These are phyloP conservation scores for Leptomonas seymouri DNA, from an alignment of 208 protist species.

Conservation along the genomic window DNA sequence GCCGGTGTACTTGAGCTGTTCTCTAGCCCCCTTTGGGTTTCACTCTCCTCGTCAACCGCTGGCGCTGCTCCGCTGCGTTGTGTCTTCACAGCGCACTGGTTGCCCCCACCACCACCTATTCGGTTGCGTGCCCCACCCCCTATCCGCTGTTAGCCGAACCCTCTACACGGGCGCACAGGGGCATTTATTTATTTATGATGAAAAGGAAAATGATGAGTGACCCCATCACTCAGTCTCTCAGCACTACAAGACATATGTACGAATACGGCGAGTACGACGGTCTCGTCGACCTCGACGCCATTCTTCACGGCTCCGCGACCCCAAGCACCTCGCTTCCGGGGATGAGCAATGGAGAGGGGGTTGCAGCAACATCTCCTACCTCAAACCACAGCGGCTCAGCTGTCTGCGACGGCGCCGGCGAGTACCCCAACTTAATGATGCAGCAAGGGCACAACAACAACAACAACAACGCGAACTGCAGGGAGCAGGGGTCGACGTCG, in stretches of 20 bases:
- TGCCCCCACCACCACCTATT: too few relatives aligned
- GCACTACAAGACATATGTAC: conserved; percentile 10
- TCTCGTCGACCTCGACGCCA: conserved; percentile 27
- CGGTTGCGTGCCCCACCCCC: too few relatives aligned
- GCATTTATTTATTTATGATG: too few relatives aligned
- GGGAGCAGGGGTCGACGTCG: background rate
- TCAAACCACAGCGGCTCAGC: conserved; percentile 3
- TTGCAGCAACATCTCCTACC: background rate
- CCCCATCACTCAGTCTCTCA: conserved; percentile 1
- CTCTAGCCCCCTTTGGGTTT: too few relatives aligned
- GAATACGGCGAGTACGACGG: conserved; percentile 32
- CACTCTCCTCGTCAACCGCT: too few relatives aligned
- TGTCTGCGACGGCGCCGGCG: conserved; percentile 3
- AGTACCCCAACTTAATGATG: background rate
- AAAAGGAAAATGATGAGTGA: conserved; percentile 17
- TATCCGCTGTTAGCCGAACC: too few relatives aligned
- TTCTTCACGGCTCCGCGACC: conserved; percentile 13
- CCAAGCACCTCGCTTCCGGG: background rate
- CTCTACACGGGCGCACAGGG: too few relatives aligned
- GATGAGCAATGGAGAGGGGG: background rate
- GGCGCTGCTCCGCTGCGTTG: too few relatives aligned
- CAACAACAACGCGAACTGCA: conserved; percentile 8
- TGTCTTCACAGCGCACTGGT: too few relatives aligned
- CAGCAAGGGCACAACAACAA: background rate
- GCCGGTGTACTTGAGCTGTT: too few relatives aligned